Base-by-base conservation (phyloP, 257 asterid species). In the Solanum virginianum region DNA sequence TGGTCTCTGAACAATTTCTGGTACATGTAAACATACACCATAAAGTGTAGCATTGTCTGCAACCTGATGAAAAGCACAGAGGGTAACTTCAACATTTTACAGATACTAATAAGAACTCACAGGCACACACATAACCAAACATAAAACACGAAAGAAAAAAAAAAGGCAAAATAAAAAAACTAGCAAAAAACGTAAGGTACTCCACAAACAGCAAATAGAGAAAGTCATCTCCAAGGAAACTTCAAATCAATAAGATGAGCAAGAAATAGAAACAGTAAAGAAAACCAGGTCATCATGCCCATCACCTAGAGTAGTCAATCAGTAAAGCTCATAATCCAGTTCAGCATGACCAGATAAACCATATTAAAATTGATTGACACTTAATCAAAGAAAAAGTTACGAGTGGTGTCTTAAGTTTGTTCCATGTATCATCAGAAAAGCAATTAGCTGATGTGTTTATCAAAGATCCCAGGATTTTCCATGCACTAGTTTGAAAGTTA, bases 21-120 rank as follows among this genome's bases (percentile, higher is more conserved):
- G 92, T 39, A 93, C 95, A 63, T 90, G 95, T 92, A 94, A 93
- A 92, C 99, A 96, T 89, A 96, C 93, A 85, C 99, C 99, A 83
- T 96, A 96, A 43, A 96, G 97, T 86, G 98, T 93, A 84, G 98
- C 92, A 86, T 89, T 94, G 94, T 93, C 98, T 47, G 97, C 95
- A 85, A 93, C 99, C 99, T 96, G 92, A 86, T 26, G 41, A 70
- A 85, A 86, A 85, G 84, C 84, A 88, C 87, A 85, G 85, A 45
- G 43, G 68, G 84, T 39, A 43, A 80, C 71, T 71, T 88, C 87
- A 88, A 82, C 74, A 83, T 81, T 45, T 85, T 53, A 29, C 83
- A 53, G 18, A 17, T 3, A 75, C 43, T 24, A 75, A 53, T 53
- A 26, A 29, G 65, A 79, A 72, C 57, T 82, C 47, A 65, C 56